These are phyloP conservation scores for Cubamyces sp. DNA, from an alignment of 768 basidiomycete genomes.

Conservation along the genomic window DNA sequence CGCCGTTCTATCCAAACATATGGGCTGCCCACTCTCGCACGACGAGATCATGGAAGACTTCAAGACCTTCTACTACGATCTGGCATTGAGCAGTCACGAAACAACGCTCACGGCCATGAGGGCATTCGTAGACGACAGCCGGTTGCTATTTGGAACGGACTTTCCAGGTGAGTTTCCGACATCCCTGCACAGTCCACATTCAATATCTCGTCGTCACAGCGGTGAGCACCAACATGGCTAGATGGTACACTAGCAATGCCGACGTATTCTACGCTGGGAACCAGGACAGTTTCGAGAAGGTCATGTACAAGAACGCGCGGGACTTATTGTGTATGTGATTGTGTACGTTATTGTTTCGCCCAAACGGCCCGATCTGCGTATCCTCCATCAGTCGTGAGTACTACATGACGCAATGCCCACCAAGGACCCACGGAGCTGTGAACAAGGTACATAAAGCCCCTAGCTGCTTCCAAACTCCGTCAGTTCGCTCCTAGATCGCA, in stretches of 20 bases:
- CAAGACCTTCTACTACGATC: constrained; percentile 73
- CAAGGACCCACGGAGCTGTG: too few species aligned
- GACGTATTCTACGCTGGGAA: constrained; percentile 51
- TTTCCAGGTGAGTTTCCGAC: constrained; percentile 60
- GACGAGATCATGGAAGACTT: constrained; percentile 74
- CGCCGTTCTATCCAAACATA: constrained; percentile 66
- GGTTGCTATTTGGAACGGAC: constrained; percentile 73
- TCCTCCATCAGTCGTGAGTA: too few species aligned
- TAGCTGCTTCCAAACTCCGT: too few species aligned
- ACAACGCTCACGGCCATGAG: constrained; percentile 55
- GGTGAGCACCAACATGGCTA: constrained; percentile 55
- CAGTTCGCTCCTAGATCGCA: too few species aligned
- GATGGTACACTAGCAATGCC: constrained; percentile 64
- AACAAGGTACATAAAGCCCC: too few species aligned
- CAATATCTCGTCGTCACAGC: constrained; percentile 41
- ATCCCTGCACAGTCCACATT: background rate
- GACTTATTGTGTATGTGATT: constrained; percentile 45
- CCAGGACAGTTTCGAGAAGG: constrained; percentile 41
- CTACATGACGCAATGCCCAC: too few species aligned
- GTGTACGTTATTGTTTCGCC: background rate
- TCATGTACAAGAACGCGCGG: constrained; percentile 56
- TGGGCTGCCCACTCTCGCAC: constrained; percentile 67
- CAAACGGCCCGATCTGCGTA: too few species aligned
- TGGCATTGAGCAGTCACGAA: constrained; percentile 64
- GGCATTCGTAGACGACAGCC: constrained; percentile 51